Conservation (phyloP, 192 early-diverging fungal genomes). For the Funneliformis geosporum region DNA sequence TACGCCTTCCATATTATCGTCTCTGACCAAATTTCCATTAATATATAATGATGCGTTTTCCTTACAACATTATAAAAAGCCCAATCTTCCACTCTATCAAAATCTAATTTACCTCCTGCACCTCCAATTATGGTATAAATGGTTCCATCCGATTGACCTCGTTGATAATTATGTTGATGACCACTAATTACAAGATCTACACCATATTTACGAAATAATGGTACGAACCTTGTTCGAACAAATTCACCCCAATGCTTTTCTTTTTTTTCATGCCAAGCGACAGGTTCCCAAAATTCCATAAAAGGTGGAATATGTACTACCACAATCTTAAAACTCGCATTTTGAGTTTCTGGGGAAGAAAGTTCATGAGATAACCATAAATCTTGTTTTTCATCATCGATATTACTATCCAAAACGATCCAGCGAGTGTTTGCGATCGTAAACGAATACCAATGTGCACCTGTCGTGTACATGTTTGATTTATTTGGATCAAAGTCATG, state of each 20-base stretch:
- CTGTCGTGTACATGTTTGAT: constrained; percentile 52
- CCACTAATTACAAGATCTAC: constrained; percentile 78
- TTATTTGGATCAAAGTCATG: constrained; percentile 67
- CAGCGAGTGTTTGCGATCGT: constrained; percentile 63
- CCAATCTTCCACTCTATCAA: constrained; percentile 62
- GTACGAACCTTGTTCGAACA: constrained; percentile 63
- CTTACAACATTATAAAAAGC: constrained; percentile 57
- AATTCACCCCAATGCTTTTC: constrained; percentile 74
- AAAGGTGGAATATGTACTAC: constrained; percentile 75
- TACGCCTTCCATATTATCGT: constrained; percentile 46
- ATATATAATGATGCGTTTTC: constrained; percentile 44
- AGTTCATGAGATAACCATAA: constrained; percentile 63
- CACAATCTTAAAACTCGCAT: constrained; percentile 63
- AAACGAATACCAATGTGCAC: constrained; percentile 57
- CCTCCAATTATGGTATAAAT: constrained; percentile 75
- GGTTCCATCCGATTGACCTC: constrained; percentile 54
- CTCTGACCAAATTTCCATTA: constrained; percentile 45
- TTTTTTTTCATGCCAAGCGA: constrained; percentile 63
- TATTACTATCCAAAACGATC: constrained; percentile 70
- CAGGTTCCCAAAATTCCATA: constrained; percentile 75
- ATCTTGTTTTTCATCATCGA: constrained; percentile 61
- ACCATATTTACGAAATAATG: constrained; percentile 61
- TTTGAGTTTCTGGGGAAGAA: constrained; percentile 49
- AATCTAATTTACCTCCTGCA: constrained; percentile 67
- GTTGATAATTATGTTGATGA: constrained; percentile 79